Evolutionary conservation across 176 grass and related monocot species (phyloP).

Genomic region (Aegilops bicornis): DNA sequence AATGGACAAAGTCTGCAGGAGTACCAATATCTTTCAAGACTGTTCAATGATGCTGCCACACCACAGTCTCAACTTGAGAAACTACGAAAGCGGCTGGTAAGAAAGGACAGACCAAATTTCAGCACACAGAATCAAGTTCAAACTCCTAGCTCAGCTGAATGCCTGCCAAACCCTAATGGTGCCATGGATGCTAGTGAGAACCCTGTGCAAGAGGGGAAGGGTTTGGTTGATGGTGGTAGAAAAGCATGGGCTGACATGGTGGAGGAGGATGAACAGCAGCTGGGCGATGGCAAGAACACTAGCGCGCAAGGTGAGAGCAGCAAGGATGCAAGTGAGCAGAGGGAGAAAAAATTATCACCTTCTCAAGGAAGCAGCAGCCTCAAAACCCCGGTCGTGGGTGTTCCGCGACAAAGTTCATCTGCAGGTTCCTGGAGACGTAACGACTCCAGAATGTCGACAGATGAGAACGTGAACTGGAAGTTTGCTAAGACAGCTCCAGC

Average conservation of each 20-base stretch:
- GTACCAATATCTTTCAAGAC: conserved; percentile 36
- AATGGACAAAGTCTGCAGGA: conserved; percentile 7
- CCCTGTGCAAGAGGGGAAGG: conserved; percentile 15
- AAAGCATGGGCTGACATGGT: conserved; percentile 60
- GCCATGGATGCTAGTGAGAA: conserved; percentile 18
- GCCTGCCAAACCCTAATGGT: background rate
- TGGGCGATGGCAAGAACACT: background rate
- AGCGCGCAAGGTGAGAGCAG: conserved; percentile 15
- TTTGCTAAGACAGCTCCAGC: conserved; percentile 40
- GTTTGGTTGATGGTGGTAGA: background rate
- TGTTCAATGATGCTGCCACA: conserved; percentile 53
- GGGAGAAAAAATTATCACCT: conserved; percentile 19
- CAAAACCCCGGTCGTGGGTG: background rate
- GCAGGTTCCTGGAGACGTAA: conserved; percentile 16
- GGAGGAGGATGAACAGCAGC: conserved; percentile 40
- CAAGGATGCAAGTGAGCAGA: conserved; percentile 27
- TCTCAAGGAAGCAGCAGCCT: conserved; percentile 34
- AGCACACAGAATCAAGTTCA: conserved; percentile 22
- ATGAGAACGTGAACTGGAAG: conserved; percentile 33
- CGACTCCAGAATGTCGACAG: conserved; percentile 12
- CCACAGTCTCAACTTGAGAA: conserved; percentile 52
- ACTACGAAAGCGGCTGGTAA: conserved; percentile 42
- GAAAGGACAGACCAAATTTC: conserved; percentile 17
- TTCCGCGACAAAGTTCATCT: conserved; percentile 27
- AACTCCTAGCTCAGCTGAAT: conserved; percentile 15